Evolutionary conservation across 2,329 filamentous ascomycete genomes (phyloP).

Genomic region (Gaeumannomyces tritici): DNA sequence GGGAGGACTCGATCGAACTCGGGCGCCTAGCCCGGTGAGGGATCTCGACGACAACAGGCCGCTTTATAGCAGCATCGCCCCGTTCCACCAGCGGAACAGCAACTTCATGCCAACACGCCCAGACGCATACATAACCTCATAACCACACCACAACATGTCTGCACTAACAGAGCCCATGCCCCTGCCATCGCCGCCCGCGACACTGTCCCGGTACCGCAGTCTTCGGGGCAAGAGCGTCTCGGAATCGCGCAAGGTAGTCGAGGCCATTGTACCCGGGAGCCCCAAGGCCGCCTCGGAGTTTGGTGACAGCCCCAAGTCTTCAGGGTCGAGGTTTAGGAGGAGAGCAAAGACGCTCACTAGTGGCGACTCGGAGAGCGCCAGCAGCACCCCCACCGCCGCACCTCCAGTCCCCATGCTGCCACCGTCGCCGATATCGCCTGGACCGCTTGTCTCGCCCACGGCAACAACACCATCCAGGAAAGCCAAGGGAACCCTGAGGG

Average conservation of each 20-base stretch:
- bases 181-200: slow-evolving; percentile 9
- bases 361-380: neutral
- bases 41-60: neutral
- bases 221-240: slow-evolving; percentile 20
- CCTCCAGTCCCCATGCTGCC: neutral
- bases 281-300: neutral
- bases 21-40: too few relatives aligned
- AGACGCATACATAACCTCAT: neutral
- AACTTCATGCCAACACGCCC: neutral
- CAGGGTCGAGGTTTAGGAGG: slow-evolving; percentile 5
- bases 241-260: slow-evolving; percentile 13
- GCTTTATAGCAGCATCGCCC: too few relatives aligned
- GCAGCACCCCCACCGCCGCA: neutral
- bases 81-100: too few relatives aligned
- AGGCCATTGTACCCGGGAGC: slow-evolving; percentile 8
- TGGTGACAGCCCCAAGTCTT: slow-evolving; percentile 1
- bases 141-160: slow-evolving; percentile 8
- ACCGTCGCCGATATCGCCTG: neutral
- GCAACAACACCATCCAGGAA: slow-evolving; percentile 4
- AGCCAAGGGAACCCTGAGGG: neutral
- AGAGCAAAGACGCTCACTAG: slow-evolving; percentile 8
- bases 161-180: slow-evolving; percentile 7
- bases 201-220: slow-evolving; percentile 23
- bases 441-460: neutral
- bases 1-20: neutral